Conservation (phyloP, 2,329 filamentous ascomycete species). For the Balansia obtecta region DNA sequence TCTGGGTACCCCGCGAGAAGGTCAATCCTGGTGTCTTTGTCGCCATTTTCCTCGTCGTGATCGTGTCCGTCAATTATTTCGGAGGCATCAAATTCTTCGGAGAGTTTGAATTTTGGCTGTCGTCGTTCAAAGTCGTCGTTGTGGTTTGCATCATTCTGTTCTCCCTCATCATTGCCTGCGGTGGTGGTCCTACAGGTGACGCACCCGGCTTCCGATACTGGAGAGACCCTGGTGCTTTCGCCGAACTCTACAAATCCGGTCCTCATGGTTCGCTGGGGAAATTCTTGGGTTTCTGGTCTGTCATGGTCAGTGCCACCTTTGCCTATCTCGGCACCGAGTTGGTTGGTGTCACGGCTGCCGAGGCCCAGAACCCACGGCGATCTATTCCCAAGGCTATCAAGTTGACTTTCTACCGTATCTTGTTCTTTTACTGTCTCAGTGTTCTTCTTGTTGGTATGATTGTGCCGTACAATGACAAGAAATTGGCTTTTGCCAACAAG, state of each 20-base stretch:
- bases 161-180: slow-evolving; percentile 48
- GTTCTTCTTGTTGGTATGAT: slow-evolving; percentile 67
- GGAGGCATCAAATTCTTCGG: slow-evolving; percentile 54
- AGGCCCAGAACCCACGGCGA: slow-evolving; percentile 67
- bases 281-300: slow-evolving; percentile 55
- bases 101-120: slow-evolving; percentile 51
- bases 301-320: slow-evolving; percentile 65
- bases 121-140: slow-evolving; percentile 55
- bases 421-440: slow-evolving; percentile 66
- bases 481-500: slow-evolving; percentile 46
- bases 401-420: slow-evolving; percentile 70
- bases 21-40: slow-evolving; percentile 75
- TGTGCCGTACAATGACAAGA: slow-evolving; percentile 54
- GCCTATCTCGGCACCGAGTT: slow-evolving; percentile 68
- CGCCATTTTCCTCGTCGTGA: slow-evolving; percentile 51
- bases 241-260: slow-evolving; percentile 14
- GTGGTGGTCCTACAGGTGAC: slow-evolving; percentile 51
- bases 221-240: slow-evolving; percentile 42
- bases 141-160: slow-evolving; percentile 55
- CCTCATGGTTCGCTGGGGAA: slow-evolving; percentile 24
- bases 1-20: slow-evolving; percentile 53
- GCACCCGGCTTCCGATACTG: slow-evolving; percentile 55
- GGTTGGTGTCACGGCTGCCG: slow-evolving; percentile 66
- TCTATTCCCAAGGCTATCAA: slow-evolving; percentile 68
- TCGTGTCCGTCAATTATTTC: slow-evolving; percentile 52